These are phyloP conservation scores for Ceratocystis albifundus DNA, from an alignment of 2,329 filamentous ascomycete species.

Conservation along the genomic window DNA sequence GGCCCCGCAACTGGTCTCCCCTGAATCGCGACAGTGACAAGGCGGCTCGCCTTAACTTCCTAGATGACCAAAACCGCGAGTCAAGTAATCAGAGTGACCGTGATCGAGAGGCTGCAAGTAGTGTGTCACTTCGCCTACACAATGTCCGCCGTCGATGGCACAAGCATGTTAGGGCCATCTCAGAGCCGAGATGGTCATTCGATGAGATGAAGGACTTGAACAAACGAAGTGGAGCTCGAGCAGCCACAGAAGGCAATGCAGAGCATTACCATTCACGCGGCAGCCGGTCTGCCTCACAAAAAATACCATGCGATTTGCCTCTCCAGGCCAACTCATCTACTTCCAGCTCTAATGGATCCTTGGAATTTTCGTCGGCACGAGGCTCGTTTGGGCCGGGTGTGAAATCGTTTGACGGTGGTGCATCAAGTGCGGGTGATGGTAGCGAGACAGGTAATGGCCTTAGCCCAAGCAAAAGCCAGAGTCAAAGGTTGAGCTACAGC, in stretches of 20 bases:
- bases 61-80: conserved; percentile 6
- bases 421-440: neutral
- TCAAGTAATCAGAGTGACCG: conserved; percentile 16
- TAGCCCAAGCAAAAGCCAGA: neutral
- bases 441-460: neutral
- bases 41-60: conserved; percentile 15
- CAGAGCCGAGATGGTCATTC: conserved; percentile 17
- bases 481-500: neutral
- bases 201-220: conserved; percentile 12
- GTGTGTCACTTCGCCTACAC: conserved; percentile 15
- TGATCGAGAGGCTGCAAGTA: neutral
- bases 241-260: neutral
- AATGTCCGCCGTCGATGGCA: conserved; percentile 13
- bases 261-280: neutral
- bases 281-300: neutral
- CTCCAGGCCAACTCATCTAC: neutral
- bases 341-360: neutral
- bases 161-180: conserved; percentile 17
- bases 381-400: neutral
- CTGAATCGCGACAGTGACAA: conserved; percentile 16
- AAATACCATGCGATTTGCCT: conserved; percentile 18
- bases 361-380: conserved; percentile 4
- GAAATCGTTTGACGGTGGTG: conserved; percentile 1
- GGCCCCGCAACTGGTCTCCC: conserved; percentile 11
- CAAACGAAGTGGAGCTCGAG: neutral